Evolutionary conservation across 2,329 filamentous ascomycete genomes (phyloP).

Genomic region (Coleophoma crateriformis): DNA sequence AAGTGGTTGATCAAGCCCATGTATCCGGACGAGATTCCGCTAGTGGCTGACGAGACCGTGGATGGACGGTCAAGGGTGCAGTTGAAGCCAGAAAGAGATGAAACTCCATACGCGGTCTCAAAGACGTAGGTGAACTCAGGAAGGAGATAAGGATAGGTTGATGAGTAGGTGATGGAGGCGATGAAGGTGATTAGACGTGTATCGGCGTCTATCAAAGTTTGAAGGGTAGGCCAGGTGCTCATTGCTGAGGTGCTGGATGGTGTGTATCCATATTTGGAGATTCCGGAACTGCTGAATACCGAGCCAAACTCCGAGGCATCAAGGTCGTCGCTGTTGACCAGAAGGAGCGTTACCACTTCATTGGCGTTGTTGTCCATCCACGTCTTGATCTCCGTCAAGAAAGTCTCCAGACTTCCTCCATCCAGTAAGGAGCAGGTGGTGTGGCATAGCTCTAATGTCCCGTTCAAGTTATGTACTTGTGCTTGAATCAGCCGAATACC

Average conservation of each 20-base stretch:
- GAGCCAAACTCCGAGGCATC: slow-evolving; percentile 46
- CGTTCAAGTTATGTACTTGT: slow-evolving; percentile 52
- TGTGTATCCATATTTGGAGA: slow-evolving; percentile 56
- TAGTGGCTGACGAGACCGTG: slow-evolving; percentile 37
- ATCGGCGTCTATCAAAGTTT: slow-evolving; percentile 57
- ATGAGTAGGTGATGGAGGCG: slow-evolving; percentile 42
- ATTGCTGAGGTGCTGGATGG: slow-evolving; percentile 39
- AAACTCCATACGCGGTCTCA: slow-evolving; percentile 66
- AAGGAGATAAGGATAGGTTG: slow-evolving; percentile 50
- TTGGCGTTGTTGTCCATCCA: slow-evolving; percentile 55
- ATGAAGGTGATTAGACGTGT: slow-evolving; percentile 67
- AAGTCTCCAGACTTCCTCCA: slow-evolving; percentile 49
- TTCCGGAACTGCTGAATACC: slow-evolving; percentile 40
- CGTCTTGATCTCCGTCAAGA: slow-evolving; percentile 48
- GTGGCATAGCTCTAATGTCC: slow-evolving; percentile 49
- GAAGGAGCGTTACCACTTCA: slow-evolving; percentile 57
- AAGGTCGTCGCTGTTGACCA: slow-evolving; percentile 57
- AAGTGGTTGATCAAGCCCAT: slow-evolving; percentile 81
- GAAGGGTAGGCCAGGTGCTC: slow-evolving; percentile 64
- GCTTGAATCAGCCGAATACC: slow-evolving; percentile 61
- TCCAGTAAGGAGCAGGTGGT: slow-evolving; percentile 55
- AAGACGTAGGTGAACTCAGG: slow-evolving; percentile 63
- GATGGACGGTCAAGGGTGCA: slow-evolving; percentile 66
- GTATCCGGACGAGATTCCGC: slow-evolving; percentile 51
- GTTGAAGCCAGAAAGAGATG: slow-evolving; percentile 58